Evolutionary conservation across 495 filamentous ascomycete genomes (phyloP), one percentile per base, ranked within the genome.

Genomic region (Talaromyces liani): DNA sequence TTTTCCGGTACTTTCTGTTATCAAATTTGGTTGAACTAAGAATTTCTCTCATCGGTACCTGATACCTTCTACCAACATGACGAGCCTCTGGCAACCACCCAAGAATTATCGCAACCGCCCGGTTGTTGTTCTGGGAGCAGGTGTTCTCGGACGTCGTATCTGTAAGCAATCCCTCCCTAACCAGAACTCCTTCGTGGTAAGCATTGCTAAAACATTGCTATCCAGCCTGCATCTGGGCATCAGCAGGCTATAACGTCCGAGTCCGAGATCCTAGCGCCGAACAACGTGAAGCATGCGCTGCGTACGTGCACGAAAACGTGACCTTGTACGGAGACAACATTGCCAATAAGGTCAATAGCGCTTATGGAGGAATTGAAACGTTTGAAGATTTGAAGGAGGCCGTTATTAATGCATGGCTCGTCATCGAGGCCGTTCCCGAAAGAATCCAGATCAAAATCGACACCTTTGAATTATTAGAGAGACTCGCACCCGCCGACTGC

Each of bases 401-500:
- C 0, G 72, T 84, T 2, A 27, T 64, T n/a, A 73, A 79, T 49
- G 72, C 79, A 1, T 83, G 72, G 74, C 74, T 84, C 4, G 76
- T 84, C 10, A 77, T 86, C 63, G 83, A 86, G 65, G 78, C 77
- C 16, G 78, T 85, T 2, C 82, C 84, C 0, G 84, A 86, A 71
- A 79, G 77, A 58, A 61, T 84, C 5, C 65, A 72, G 7, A 67
- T 84, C 58, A 87, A 85, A 71, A 77, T 79, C 9, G 68, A 69
- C 18, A 75, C 78, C 2, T 75, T 87, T 16, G 80, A 71, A 0
- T 67, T 80, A 10, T 63, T 86, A 6, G 84, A 84, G 24, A 62
- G 65, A 5, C 53, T 73, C 0, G 69, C 79, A 0, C 75, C 77
- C 1, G 29, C 24, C 0, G 77, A 83, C 65, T 80, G 77, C 63